phyloP scores from a whole-genome alignment of 495 filamentous ascomycete species.

The Articulospora tetracladia region DNA sequence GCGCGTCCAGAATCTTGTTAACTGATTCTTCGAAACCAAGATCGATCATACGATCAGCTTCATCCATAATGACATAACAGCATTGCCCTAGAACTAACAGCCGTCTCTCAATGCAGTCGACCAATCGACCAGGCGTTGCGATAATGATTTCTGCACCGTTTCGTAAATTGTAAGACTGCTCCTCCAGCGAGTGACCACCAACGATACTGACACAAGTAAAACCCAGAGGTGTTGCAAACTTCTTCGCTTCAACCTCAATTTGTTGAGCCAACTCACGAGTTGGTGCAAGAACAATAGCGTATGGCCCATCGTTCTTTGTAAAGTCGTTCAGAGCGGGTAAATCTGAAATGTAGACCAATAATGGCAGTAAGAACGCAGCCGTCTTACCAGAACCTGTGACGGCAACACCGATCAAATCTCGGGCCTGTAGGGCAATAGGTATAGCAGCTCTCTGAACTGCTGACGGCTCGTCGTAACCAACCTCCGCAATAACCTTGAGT shows the following conservation, averaged over 20 bases:
- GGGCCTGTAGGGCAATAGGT: slow-evolving; percentile 86
- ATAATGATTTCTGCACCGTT: slow-evolving; percentile 98
- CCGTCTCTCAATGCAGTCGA: slow-evolving; percentile 94
- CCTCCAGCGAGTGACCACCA: slow-evolving; percentile 92
- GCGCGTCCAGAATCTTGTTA: slow-evolving; percentile 97
- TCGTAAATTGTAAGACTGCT: slow-evolving; percentile 89
- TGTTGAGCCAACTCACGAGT: slow-evolving; percentile 99
- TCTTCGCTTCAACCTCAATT: slow-evolving; percentile 91
- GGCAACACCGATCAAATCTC: slow-evolving; percentile 96
- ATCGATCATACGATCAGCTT: slow-evolving; percentile 99
- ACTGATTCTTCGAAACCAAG: slow-evolving; percentile 97
- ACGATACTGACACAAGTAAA: slow-evolving; percentile 97
- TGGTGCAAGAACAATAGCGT: slow-evolving; percentile 92
- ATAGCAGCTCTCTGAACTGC: slow-evolving; percentile 93
- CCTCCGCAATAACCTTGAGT: slow-evolving; percentile 76
- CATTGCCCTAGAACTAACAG: slow-evolving; percentile 91
- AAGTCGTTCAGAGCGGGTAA: slow-evolving; percentile 79
- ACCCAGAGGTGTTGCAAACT: slow-evolving; percentile 86
- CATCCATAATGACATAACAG: slow-evolving; percentile 96
- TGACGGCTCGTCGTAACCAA: slow-evolving; percentile 92
- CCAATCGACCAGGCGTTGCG: slow-evolving; percentile 92
- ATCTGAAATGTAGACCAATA: slow-evolving; percentile 96
- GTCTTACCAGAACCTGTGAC: slow-evolving; percentile 99
- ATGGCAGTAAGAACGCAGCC: slow-evolving; percentile 87
- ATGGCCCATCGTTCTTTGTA: slow-evolving; percentile 94